phyloP scores from a whole-genome alignment of 1,284 basidiomycete genomes.

The Trichosporon faecale region DNA sequence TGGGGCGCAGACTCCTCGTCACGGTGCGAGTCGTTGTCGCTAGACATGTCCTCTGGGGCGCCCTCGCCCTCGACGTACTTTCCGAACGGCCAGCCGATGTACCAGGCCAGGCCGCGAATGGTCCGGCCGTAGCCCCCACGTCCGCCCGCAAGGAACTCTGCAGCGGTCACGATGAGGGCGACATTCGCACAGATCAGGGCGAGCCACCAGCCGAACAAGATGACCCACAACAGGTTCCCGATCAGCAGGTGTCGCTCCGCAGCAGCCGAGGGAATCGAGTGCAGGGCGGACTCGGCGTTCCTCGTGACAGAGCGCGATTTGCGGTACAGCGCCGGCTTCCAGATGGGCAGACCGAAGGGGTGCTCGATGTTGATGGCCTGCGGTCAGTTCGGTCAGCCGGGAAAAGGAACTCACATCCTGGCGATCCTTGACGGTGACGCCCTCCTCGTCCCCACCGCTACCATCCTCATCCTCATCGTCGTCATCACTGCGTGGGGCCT shows the following conservation, averaged over 20 bases:
- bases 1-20: slow-evolving; percentile 19
- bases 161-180: slow-evolving; percentile 67
- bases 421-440: slow-evolving; percentile 86
- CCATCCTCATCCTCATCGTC: slow-evolving; percentile 41
- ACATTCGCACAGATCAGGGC: slow-evolving; percentile 67
- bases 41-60: slow-evolving; percentile 34
- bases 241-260: slow-evolving; percentile 85
- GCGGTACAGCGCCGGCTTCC: slow-evolving; percentile 99
- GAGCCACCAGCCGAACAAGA: slow-evolving; percentile 90
- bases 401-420: slow-evolving; percentile 67
- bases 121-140: slow-evolving; percentile 82
- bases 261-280: slow-evolving; percentile 84
- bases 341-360: slow-evolving; percentile 97
- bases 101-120: slow-evolving; percentile 89
- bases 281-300: slow-evolving; percentile 89
- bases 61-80: slow-evolving; percentile 93
- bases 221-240: slow-evolving; percentile 88
- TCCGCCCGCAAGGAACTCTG: slow-evolving; percentile 58
- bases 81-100: slow-evolving; percentile 96
- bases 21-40: slow-evolving; percentile 12
- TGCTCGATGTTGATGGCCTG: slow-evolving; percentile 92
- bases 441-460: slow-evolving; percentile 65
- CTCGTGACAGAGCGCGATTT: slow-evolving; percentile 95
- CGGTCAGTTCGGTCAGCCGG: slow-evolving; percentile 13
- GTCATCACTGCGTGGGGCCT: slow-evolving; percentile 28